Evolutionary conservation across 106 monocot species (phyloP).

Genomic region (Ottelia alismoides): DNA sequence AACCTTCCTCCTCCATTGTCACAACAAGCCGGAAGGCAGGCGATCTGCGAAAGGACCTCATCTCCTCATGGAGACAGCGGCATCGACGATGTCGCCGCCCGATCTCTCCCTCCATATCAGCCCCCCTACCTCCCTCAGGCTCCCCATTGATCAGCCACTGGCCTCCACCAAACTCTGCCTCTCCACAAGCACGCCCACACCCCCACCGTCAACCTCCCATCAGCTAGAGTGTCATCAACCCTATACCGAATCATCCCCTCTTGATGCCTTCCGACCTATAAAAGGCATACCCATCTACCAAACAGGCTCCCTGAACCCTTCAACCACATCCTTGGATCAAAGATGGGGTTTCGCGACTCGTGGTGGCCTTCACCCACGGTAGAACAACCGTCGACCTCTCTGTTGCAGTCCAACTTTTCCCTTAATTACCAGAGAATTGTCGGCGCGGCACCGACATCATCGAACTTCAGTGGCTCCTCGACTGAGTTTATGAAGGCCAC

Average conservation of each 20-base stretch:
- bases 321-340: background rate
- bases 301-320: background rate
- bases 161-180: too few relatives aligned
- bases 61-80: too few relatives aligned
- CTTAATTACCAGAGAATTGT: too few relatives aligned
- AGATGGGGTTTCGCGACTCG: conserved; percentile 1
- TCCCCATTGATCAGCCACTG: too few relatives aligned
- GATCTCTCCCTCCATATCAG: conserved; percentile 6
- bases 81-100: background rate
- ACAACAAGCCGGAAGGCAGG: too few relatives aligned
- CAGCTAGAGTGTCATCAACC: background rate
- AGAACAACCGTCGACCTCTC: background rate
- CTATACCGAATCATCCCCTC: background rate
- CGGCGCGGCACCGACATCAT: background rate
- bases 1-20: too few relatives aligned
- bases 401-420: conserved; percentile 1
- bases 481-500: conserved; percentile 4
- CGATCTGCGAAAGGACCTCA: too few relatives aligned
- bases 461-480: conserved; percentile 1
- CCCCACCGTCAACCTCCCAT: background rate
- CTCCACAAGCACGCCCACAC: too few relatives aligned
- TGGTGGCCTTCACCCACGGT: background rate
- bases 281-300: conserved; percentile 6
- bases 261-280: conserved; percentile 1
- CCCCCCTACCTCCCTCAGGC: conserved; percentile 1